Conservation (phyloP, 148 eudicot genomes). For the Arbutus unedo region DNA sequence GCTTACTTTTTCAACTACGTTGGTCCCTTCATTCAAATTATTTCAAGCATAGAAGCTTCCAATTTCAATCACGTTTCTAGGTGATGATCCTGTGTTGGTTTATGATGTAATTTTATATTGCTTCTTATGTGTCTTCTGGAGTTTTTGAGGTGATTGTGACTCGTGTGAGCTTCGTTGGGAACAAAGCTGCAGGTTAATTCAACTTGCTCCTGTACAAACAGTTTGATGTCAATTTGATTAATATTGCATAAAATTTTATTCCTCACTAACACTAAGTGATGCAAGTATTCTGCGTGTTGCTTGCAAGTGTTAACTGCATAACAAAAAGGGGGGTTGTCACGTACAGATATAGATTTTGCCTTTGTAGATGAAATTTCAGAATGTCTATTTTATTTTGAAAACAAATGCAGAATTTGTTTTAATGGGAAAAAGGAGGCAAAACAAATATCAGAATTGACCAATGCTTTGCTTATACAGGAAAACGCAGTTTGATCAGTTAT, state of each 20-base stretch:
- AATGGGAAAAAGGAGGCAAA: background rate
- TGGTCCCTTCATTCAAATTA: background rate
- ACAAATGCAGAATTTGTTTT: background rate
- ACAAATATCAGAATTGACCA: background rate
- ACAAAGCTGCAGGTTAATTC: background rate
- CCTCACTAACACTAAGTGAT: background rate
- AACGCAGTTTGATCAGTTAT: no score
- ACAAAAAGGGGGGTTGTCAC: background rate
- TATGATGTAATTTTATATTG: background rate
- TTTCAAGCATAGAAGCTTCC: background rate
- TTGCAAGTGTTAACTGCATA: background rate
- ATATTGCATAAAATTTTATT: background rate
- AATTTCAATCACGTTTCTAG: background rate
- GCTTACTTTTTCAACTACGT: background rate
- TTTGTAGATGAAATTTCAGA: conserved; percentile 1
- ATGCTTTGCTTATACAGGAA: background rate
- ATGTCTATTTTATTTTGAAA: background rate
- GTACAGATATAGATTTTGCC: background rate
- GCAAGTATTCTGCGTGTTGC: background rate
- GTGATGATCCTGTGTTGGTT: background rate
- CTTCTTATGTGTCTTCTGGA: background rate
- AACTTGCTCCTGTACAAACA: background rate
- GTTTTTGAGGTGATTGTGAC: background rate
- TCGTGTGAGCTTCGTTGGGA: background rate
- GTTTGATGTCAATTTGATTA: background rate